phyloP scores from a whole-genome alignment of 805 yeast species.

The Ogataea thermomethanolica region DNA sequence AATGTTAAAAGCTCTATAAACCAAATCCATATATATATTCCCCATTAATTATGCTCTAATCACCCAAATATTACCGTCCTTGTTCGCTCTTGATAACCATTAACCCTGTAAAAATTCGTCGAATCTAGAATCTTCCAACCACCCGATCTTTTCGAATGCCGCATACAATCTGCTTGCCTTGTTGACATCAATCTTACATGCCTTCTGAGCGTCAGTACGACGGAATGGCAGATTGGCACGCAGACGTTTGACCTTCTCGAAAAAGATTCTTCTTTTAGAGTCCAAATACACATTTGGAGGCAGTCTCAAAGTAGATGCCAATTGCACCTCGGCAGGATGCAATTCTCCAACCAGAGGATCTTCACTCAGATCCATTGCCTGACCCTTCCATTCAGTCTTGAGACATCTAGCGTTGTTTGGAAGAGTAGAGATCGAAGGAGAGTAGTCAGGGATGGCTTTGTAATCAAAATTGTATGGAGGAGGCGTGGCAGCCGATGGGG shows the following conservation, averaged over 20 bases:
- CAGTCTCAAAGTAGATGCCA: slow-evolving; percentile 85
- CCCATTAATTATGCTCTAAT: not conserved
- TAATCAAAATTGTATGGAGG: slow-evolving; percentile 57
- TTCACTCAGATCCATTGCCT: slow-evolving; percentile 81
- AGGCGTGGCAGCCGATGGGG: slow-evolving; percentile 33
- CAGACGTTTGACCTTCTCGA: slow-evolving; percentile 79
- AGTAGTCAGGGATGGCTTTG: slow-evolving; percentile 74
- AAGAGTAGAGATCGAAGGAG: slow-evolving; percentile 65
- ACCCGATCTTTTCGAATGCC: slow-evolving; percentile 87
- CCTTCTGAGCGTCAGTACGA: slow-evolving; percentile 97
- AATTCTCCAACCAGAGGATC: slow-evolving; percentile 73
- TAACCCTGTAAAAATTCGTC: slow-evolving; percentile 19
- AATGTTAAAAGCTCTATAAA: not conserved
- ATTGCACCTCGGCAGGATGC: slow-evolving; percentile 86
- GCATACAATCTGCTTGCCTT: slow-evolving; percentile 90
- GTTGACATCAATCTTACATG: slow-evolving; percentile 94
- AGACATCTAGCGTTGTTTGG: slow-evolving; percentile 71
- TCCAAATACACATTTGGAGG: slow-evolving; percentile 82
- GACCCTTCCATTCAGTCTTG: slow-evolving; percentile 97
- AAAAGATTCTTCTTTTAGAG: slow-evolving; percentile 79
- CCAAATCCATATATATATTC: not conserved
- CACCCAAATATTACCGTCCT: not conserved
- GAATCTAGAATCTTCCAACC: slow-evolving; percentile 80
- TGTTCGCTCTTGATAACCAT: not conserved
- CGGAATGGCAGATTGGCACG: slow-evolving; percentile 75